Conservation (phyloP, 345 rosid species). For the Boechera divaricarpa region DNA sequence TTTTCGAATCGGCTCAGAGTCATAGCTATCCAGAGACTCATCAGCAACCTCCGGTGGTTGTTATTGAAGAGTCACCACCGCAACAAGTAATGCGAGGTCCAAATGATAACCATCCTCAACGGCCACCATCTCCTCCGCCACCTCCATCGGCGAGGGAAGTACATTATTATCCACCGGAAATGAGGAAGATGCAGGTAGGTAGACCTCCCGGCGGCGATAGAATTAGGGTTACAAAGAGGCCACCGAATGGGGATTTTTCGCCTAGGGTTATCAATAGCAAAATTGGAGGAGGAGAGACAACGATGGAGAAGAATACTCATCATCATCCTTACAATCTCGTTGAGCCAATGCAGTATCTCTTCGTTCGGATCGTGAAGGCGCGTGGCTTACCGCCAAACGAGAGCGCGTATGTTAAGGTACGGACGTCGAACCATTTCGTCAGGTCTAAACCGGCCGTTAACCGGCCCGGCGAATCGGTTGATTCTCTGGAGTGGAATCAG, state of each 20-base stretch:
- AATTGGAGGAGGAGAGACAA: conserved; percentile 42
- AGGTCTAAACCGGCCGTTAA: conserved; percentile 61
- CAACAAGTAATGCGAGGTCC: conserved; percentile 38
- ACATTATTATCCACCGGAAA: conserved; percentile 52
- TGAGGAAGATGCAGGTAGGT: conserved; percentile 73
- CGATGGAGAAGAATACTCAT: conserved; percentile 53
- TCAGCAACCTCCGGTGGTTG: conserved; percentile 59
- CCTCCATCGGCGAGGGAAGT: conserved; percentile 34
- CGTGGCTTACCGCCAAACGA: conserved; percentile 67
- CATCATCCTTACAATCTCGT: conserved; percentile 71
- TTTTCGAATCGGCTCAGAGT: conserved; percentile 51
- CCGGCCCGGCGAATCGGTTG: conserved; percentile 65
- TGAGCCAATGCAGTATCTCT: conserved; percentile 91
- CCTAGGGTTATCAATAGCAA: conserved; percentile 70
- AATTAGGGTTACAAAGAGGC: conserved; percentile 57
- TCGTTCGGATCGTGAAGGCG: conserved; percentile 75
- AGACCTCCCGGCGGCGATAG: conserved; percentile 61
- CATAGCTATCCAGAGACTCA: conserved; percentile 45
- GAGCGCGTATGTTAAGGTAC: conserved; percentile 69
- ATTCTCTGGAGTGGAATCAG: conserved; percentile 86
- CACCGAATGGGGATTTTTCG: conserved; percentile 67
- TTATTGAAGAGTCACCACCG: conserved; percentile 64
- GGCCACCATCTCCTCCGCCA: conserved; percentile 40
- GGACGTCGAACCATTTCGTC: conserved; percentile 55
- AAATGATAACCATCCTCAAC: conserved; percentile 28